phyloP scores from a whole-genome alignment of 2,329 filamentous ascomycete species.

The Aspergillus quadricinctus region DNA sequence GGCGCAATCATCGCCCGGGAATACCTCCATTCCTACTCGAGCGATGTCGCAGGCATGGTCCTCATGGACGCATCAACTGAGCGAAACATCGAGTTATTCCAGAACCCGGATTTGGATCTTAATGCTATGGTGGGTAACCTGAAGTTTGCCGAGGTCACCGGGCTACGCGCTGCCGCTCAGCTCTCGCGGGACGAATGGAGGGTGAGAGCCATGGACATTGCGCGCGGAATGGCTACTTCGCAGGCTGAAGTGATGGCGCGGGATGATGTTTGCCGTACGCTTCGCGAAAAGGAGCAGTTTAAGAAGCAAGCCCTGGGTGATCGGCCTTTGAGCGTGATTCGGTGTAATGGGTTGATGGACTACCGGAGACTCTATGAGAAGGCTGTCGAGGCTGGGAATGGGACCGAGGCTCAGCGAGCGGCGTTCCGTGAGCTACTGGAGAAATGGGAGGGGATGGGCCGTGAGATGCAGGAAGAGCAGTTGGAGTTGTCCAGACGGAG shows the following conservation, averaged over 20 bases:
- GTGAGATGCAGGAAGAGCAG: constrained; percentile 29
- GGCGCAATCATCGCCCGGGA: constrained; percentile 38
- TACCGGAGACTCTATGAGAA: constrained; percentile 30
- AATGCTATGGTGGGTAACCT: constrained; percentile 27
- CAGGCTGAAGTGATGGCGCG: constrained; percentile 20
- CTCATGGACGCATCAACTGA: constrained; percentile 36
- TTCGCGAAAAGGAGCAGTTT: constrained; percentile 31
- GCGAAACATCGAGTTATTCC: constrained; percentile 26
- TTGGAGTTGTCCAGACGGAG: constrained; percentile 27
- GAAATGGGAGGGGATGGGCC: constrained; percentile 24
- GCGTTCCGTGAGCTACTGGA: constrained; percentile 27
- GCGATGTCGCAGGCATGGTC: constrained; percentile 34
- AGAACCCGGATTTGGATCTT: constrained; percentile 28
- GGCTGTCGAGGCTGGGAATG: constrained; percentile 31
- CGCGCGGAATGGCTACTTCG: constrained; percentile 16
- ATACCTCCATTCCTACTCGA: constrained; percentile 30
- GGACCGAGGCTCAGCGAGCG: constrained; percentile 26
- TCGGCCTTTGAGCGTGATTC: constrained; percentile 34
- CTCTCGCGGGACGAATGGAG: constrained; percentile 34
- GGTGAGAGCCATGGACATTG: constrained; percentile 26
- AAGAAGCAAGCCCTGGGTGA: constrained; percentile 21
- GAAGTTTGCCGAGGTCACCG: constrained; percentile 29
- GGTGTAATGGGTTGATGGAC: constrained; percentile 29
- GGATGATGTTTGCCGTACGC: constrained; percentile 21
- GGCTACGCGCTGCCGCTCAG: constrained; percentile 23